These are phyloP conservation scores for Pleochaeta shiraiana DNA, from an alignment of 2,329 filamentous ascomycete species.

Conservation along the genomic window DNA sequence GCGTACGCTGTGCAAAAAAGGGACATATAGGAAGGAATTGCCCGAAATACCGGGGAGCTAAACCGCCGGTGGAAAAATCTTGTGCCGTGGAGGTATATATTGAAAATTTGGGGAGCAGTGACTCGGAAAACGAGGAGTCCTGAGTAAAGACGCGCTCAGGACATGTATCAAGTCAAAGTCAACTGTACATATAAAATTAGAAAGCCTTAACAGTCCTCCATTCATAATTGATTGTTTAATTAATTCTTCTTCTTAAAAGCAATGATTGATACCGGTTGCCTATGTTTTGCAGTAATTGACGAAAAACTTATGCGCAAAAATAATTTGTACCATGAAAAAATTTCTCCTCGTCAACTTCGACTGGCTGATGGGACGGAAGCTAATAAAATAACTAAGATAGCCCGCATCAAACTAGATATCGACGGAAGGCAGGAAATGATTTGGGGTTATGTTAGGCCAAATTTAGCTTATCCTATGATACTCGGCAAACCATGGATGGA, in stretches of 20 bases:
- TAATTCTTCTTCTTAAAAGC: not conserved
- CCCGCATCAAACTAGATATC: not conserved
- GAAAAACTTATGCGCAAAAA: not conserved
- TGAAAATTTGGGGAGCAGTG: not conserved
- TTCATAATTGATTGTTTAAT: slow-evolving; percentile 3
- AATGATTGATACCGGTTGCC: no score
- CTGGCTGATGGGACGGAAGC: not conserved
- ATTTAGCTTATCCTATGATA: not conserved
- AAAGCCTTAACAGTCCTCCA: not conserved
- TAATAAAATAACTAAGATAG: not conserved
- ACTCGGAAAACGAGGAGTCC: not conserved
- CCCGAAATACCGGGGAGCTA: not conserved
- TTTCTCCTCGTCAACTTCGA: not conserved
- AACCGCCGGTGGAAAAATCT: not conserved
- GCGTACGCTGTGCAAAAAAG: not conserved
- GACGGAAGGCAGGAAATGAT: not conserved
- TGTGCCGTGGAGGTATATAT: not conserved
- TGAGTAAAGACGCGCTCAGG: not conserved
- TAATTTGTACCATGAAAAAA: not conserved
- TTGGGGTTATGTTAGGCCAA: not conserved
- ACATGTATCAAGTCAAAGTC: not conserved
- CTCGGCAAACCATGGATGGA: not conserved
- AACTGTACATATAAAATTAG: not conserved
- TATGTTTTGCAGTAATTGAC: slow-evolving; percentile 3
- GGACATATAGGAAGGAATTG: not conserved